phyloP scores from a whole-genome alignment of 345 rosid species.

The Mercurialis annua region DNA sequence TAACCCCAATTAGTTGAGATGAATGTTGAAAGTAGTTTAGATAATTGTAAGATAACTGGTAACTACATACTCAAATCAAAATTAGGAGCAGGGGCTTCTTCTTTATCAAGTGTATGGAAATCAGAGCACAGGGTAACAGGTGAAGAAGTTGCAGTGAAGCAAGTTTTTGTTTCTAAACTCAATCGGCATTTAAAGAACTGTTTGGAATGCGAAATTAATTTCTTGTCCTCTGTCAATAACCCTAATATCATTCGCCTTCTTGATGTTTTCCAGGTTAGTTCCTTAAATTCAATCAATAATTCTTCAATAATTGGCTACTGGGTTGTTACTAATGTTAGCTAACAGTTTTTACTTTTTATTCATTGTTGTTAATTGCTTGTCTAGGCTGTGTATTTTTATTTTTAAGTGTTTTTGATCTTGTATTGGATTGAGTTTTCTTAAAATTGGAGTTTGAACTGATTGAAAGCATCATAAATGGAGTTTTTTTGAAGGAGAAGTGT shows the following conservation, averaged over 20 bases:
- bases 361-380: background rate
- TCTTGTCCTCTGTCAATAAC: constrained; percentile 56
- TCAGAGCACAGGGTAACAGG: constrained; percentile 42
- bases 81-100: constrained; percentile 48
- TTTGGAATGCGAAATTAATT: constrained; percentile 49
- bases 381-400: no score
- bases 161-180: constrained; percentile 48
- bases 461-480: background rate
- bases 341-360: background rate
- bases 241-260: constrained; percentile 62
- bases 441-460: no score
- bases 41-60: constrained; percentile 13
- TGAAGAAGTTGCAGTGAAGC: constrained; percentile 55
- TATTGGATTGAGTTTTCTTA: no score
- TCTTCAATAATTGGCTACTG: background rate
- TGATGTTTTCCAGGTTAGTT: constrained; percentile 38
- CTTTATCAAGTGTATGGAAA: constrained; percentile 47
- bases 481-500: background rate
- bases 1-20: no score
- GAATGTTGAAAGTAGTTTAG: no score
- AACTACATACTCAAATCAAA: constrained; percentile 46
- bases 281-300: no score
- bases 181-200: constrained; percentile 42
- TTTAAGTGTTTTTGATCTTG: no score
- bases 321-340: background rate